phyloP scores from a whole-genome alignment of 805 yeast species.

The Peterozyma xylosa region DNA sequence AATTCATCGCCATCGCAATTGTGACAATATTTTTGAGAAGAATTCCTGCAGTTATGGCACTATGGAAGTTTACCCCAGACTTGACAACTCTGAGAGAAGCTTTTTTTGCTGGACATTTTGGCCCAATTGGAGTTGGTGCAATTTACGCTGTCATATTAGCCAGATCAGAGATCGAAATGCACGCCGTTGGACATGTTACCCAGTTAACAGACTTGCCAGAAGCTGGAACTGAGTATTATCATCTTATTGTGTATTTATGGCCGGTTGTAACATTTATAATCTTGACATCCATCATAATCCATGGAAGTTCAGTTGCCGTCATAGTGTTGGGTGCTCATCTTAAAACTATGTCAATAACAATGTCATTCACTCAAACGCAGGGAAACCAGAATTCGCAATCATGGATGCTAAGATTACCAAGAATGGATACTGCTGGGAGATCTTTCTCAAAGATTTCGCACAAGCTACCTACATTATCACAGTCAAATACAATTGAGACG shows the following conservation, averaged over 20 bases:
- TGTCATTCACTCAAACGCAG: conserved; percentile 75
- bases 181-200: conserved; percentile 8
- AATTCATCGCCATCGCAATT: conserved; percentile 41
- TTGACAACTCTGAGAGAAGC: conserved; percentile 62
- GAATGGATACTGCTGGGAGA: conserved; percentile 62
- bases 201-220: conserved; percentile 21
- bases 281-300: conserved; percentile 76
- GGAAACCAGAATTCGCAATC: conserved; percentile 45
- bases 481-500: conserved; percentile 37
- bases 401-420: conserved; percentile 84
- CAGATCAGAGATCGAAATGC: conserved; percentile 22
- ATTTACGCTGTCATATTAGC: conserved; percentile 47
- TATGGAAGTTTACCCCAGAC: conserved; percentile 54
- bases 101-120: conserved; percentile 65
- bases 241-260: conserved; percentile 31
- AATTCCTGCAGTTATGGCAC: conserved; percentile 46
- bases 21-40: conserved; percentile 44
- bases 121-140: conserved; percentile 71
- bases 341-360: conserved; percentile 87
- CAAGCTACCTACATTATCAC: conserved; percentile 65
- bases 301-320: conserved; percentile 65
- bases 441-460: conserved; percentile 61
- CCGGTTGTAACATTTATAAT: conserved; percentile 66
- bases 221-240: conserved; percentile 15
- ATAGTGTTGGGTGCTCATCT: conserved; percentile 72